Percentiles rank a stretch among this genome's conserved stretches.
Evolutionary conservation across 768 basidiomycete species (phyloP).

Genomic region (Leccinellum albellum): DNA sequence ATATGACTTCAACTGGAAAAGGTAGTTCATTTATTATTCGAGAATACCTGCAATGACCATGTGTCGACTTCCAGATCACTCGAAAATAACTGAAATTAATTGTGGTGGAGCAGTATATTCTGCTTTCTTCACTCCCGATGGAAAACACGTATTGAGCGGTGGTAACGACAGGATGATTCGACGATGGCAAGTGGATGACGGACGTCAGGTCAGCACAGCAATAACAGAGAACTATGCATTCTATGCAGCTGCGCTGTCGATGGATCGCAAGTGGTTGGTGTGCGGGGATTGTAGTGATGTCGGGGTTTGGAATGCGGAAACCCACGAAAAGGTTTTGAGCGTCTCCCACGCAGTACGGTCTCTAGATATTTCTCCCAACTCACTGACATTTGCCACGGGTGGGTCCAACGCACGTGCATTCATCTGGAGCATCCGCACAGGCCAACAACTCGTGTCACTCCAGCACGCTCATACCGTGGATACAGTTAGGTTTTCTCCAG

Average conservation of each 20-base stretch:
- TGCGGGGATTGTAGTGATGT: background rate
- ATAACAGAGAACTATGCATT: background rate
- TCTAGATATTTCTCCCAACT: background rate
- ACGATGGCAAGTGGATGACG: background rate
- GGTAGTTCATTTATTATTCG: no score
- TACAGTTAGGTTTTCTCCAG: background rate
- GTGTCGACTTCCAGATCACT: background rate
- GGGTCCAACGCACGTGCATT: background rate
- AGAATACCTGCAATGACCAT: background rate
- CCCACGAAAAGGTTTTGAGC: background rate
- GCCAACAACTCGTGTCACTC: background rate
- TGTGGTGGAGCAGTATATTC: background rate
- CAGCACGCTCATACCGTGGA: background rate
- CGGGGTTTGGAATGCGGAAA: background rate
- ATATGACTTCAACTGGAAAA: no score
- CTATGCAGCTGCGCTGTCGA: background rate
- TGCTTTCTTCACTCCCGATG: background rate
- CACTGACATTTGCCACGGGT: background rate
- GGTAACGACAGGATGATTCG: background rate
- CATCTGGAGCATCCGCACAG: background rate
- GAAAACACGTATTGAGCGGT: background rate
- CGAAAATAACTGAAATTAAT: background rate
- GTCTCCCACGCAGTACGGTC: background rate
- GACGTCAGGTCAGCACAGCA: background rate
- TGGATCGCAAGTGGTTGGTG: background rate